Conservation (phyloP, 2,329 filamentous ascomycete species). For the Metarhizium guizhouense region DNA sequence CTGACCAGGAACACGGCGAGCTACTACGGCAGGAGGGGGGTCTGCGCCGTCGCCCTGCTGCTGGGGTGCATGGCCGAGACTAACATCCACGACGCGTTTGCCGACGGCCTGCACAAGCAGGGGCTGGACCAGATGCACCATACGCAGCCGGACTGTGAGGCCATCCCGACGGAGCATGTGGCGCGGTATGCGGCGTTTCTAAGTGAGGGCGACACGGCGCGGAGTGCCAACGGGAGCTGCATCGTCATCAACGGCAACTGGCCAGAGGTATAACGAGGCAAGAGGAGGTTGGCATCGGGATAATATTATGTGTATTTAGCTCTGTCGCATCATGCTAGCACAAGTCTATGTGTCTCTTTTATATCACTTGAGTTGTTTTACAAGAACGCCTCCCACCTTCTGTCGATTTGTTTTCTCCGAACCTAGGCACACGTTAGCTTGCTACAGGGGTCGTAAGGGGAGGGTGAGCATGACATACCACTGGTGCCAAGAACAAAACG, state of each 20-base stretch:
- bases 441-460: not conserved
- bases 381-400: conserved; percentile 43
- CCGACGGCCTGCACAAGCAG: conserved; percentile 22
- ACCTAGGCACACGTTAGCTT: conserved; percentile 34
- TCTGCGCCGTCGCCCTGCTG: conserved; percentile 38
- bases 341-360: not conserved
- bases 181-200: conserved; percentile 30
- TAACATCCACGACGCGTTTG: conserved; percentile 40
- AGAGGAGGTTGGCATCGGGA: not conserved
- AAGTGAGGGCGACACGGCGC: conserved; percentile 17
- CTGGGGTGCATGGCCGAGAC: conserved; percentile 46
- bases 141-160: conserved; percentile 19
- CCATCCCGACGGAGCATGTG: conserved; percentile 24
- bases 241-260: conserved; percentile 27
- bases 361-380: conserved; percentile 9
- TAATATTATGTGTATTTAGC: too few relatives aligned
- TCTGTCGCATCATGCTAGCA: conserved; percentile 8
- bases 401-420: conserved; percentile 60
- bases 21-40: conserved; percentile 44
- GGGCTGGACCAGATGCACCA: conserved; percentile 18
- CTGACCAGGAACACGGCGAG: conserved; percentile 49
- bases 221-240: conserved; percentile 24
- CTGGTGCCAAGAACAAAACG: conserved; percentile 69
- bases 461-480: conserved; percentile 52
- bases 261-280: conserved; percentile 19